phyloP scores from a whole-genome alignment of 495 filamentous ascomycete genomes.

The Friedmanniomyces simplex region DNA sequence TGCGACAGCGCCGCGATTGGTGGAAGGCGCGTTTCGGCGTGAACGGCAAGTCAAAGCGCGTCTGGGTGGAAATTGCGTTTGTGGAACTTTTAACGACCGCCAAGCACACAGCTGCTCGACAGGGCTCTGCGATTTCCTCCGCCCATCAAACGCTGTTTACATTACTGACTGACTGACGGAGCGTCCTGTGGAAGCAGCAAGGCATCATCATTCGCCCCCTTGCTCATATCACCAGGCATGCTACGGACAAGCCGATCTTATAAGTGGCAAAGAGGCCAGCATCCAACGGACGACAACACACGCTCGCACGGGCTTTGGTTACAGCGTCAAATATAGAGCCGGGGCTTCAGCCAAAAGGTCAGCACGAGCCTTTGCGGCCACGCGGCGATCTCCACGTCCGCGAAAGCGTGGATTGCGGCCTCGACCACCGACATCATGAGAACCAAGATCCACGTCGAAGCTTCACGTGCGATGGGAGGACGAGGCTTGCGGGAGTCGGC shows the following conservation, averaged over 20 bases:
- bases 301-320: not conserved
- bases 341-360: not conserved
- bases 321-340: not conserved
- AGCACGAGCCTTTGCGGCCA: not conserved
- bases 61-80: not conserved
- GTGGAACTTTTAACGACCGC: not conserved
- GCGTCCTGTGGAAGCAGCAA: no score
- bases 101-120: not conserved
- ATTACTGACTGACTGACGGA: not conserved
- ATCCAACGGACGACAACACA: not conserved
- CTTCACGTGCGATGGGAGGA: not conserved
- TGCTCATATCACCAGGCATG: no score
- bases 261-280: no score
- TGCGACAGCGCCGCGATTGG: not conserved
- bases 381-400: not conserved
- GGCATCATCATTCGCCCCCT: no score
- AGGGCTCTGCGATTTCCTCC: not conserved
- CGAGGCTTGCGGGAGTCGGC: not conserved
- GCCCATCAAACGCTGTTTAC: not conserved
- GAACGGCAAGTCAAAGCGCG: slow-evolving; percentile 1
- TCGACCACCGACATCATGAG: not conserved
- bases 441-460: not conserved
- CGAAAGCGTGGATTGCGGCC: not conserved
- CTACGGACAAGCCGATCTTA: not conserved
- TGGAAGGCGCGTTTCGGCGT: not conserved